phyloP scores from a whole-genome alignment of 441 rosid genomes.

The Erodium chrysanthum region DNA sequence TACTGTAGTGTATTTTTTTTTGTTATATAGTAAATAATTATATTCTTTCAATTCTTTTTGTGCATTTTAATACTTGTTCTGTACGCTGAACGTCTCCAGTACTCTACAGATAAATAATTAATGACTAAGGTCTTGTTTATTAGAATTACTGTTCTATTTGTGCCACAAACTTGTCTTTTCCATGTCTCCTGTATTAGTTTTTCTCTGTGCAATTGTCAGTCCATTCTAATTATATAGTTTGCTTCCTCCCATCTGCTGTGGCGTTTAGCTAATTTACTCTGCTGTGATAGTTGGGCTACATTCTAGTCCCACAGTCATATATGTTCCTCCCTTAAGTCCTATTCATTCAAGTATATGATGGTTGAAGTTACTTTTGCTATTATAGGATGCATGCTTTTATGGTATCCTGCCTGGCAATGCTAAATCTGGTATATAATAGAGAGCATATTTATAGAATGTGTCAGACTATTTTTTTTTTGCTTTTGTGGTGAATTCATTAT shows the following conservation, averaged over 20 bases:
- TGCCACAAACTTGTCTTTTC: not conserved
- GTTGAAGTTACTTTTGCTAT: not conserved
- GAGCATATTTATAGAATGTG: not conserved
- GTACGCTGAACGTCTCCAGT: not conserved
- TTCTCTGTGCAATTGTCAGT: not conserved
- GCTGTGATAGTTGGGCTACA: not conserved
- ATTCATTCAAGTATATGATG: not conserved
- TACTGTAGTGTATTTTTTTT: not conserved
- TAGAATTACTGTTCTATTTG: conserved; percentile 3
- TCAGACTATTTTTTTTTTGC: not conserved
- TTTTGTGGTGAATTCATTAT: not conserved
- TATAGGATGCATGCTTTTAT: not conserved
- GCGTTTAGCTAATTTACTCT: not conserved
- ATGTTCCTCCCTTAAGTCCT: not conserved
- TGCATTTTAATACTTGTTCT: not conserved
- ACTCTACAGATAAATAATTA: not conserved
- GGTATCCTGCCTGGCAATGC: not conserved
- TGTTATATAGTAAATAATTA: not conserved
- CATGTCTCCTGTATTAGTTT: not conserved
- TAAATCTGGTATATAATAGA: not conserved
- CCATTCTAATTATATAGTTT: not conserved
- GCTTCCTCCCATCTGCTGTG: conserved; percentile 1
- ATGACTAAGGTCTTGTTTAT: not conserved
- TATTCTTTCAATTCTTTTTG: not conserved
- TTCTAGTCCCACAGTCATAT: not conserved